Base-by-base conservation (phyloP, 345 rosid genomes). In the Euphorbia lathyris region DNA sequence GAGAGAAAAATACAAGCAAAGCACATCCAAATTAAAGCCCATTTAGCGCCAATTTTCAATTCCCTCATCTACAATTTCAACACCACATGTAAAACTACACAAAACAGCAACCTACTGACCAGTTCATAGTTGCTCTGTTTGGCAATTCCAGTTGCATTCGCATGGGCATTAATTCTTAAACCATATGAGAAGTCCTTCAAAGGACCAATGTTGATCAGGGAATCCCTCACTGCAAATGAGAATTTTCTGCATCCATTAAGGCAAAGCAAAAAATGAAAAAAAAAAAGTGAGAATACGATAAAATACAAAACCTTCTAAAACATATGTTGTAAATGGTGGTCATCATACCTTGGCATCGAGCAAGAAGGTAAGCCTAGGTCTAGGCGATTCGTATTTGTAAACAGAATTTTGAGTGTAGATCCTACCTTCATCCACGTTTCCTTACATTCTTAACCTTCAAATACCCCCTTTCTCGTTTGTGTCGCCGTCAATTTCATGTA, bases 91-190 rank as follows among this genome's bases (percentile, higher is more conserved):
- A 63, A 48, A 64, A 69, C 66, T 20, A 9, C 58, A 57, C 55
- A 61, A 40, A 23, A 38, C 48, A 58, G 47, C 38, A 66, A 53
- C 40, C 32, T 63, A 85, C 97, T 86, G 64, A 92, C 99, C 96
- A 95, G 78, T 83, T 95, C 98, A 79, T 92, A 89, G 81, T 95
- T 95, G 81, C 98, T 95, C 82, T 95, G 99, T 81, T 90, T 95
- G 69, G 99, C 88, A 78, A 88, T 80, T 80, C 99, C 99, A 67
- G 86, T 84, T 70, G 98, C 97, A 79, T 83, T 90, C 71, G 91
- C 86, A 80, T 95, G 98, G 62, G 97, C 96, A 75, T 90, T 92
- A 29, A 81, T 85, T 79, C 97, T 89, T 72, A 90, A 75, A 73
- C 99, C 97, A 81, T 88, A 89, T 42, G 99, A 79, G 69, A 95